phyloP scores from a whole-genome alignment of 2,329 filamentous ascomycete species.

The Aspergillus quadrilineatus region DNA sequence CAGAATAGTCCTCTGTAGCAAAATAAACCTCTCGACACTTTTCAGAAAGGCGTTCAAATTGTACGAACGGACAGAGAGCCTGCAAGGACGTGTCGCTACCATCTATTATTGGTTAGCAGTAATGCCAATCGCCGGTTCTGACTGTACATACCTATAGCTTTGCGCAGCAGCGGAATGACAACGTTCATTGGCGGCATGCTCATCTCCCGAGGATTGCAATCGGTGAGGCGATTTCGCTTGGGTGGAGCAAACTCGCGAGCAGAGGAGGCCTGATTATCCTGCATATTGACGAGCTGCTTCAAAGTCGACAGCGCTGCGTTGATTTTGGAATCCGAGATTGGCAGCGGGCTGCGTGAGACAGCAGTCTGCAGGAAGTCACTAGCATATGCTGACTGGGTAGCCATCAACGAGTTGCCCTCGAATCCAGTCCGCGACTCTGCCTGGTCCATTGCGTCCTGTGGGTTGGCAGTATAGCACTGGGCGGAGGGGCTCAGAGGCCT shows the following conservation, averaged over 20 bases:
- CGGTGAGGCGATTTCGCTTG: conserved; percentile 24
- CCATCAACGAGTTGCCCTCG: conserved; percentile 52
- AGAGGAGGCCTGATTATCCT: conserved; percentile 29
- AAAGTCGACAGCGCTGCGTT: conserved; percentile 39
- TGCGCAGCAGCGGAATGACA: conserved; percentile 34
- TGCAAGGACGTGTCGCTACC: conserved; percentile 23
- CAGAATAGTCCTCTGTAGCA: conserved; percentile 42
- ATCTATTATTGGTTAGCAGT: conserved; percentile 19
- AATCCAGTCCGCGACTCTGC: conserved; percentile 37
- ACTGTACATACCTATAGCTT: conserved; percentile 32
- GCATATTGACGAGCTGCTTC: conserved; percentile 40
- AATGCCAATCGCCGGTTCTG: background rate
- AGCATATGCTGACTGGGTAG: conserved; percentile 50
- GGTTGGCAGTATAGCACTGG: conserved; percentile 18
- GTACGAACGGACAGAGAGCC: conserved; percentile 35
- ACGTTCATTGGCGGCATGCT: conserved; percentile 38
- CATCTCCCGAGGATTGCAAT: conserved; percentile 33
- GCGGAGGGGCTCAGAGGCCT: conserved; percentile 14
- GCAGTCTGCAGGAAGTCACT: conserved; percentile 45
- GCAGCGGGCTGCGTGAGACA: conserved; percentile 36
- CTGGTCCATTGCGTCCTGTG: conserved; percentile 27
- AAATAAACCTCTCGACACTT: conserved; percentile 47
- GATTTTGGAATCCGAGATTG: conserved; percentile 40
- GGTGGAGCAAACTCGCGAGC: conserved; percentile 29
- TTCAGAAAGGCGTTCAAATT: conserved; percentile 34